These are phyloP conservation scores for Dryas drummondii DNA, from an alignment of 306 rosid genomes.

Conservation along the genomic window DNA sequence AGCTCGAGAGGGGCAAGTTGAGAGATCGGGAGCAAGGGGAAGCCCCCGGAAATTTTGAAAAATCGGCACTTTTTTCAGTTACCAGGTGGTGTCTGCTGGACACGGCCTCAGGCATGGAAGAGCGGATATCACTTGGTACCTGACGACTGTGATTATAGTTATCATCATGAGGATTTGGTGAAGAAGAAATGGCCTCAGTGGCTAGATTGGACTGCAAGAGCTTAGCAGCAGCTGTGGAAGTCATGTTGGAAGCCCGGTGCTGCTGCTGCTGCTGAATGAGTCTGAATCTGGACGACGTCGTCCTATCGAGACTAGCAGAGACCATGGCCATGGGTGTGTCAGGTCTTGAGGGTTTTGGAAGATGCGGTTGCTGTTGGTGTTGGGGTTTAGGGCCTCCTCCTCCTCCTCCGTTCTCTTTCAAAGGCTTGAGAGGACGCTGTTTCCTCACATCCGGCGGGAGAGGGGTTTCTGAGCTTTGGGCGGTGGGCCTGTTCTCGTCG, in stretches of 20 bases:
- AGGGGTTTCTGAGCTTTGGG: constrained; percentile 49
- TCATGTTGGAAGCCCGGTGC: constrained; percentile 32
- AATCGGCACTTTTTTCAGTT: constrained; percentile 44
- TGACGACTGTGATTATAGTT: constrained; percentile 37
- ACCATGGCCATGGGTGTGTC: constrained; percentile 46
- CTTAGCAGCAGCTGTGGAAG: constrained; percentile 57
- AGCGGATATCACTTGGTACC: constrained; percentile 46
- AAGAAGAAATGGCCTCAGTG: constrained; percentile 9
- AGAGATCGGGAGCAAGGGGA: constrained; percentile 51
- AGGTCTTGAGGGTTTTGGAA: constrained; percentile 58
- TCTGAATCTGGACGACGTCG: constrained; percentile 49
- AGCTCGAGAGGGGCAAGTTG: constrained; percentile 35
- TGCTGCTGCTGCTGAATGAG: constrained; percentile 33
- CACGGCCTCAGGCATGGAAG: constrained; percentile 47
- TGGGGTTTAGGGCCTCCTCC: no score
- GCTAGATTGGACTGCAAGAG: constrained; percentile 45
- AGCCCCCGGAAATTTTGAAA: constrained; percentile 34
- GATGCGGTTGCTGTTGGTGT: not conserved
- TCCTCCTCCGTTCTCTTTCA: constrained; percentile 57
- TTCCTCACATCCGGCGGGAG: constrained; percentile 41
- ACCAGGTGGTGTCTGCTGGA: constrained; percentile 31
- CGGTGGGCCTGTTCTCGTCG: constrained; percentile 46
- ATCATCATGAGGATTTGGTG: constrained; percentile 10
- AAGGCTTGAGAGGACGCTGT: constrained; percentile 49
- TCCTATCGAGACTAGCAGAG: constrained; percentile 31